Evolutionary conservation across 2,329 filamentous ascomycete species (phyloP), one percentile per base, ranked within the genome.

Genomic region (Phialophora tarda): DNA sequence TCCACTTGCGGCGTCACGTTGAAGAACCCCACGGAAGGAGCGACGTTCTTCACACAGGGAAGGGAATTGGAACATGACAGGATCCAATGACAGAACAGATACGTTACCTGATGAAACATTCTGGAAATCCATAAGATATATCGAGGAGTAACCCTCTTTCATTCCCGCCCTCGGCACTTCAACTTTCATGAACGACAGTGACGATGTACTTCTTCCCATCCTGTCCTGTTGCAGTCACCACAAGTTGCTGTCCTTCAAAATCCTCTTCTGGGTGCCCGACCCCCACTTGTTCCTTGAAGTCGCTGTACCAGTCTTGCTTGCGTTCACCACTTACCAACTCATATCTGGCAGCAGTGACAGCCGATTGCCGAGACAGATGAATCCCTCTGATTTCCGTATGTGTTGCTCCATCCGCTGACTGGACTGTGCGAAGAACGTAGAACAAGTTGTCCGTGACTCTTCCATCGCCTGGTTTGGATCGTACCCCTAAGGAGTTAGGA

Each of bases 261-360:
- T 66, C 64, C 32, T 66, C 64, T 21, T 51, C 51, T 21, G 14
- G 38, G 12, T 44, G 26, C 4, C 34, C 59, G 17, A 56, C 8
- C 4, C 53, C 41, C n/a, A 53, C 61, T 34, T 63, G 55, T 47
- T 66, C 64, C 21, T 56, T 55, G 60, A 59, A 66, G 8, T 66
- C 55, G 7, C 26, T 50, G 30, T 66, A 66, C 64, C 64, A 63
- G 34, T 66, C 64, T 26, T 56, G 30, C 41, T 57, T 60, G n/a
- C 34, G 64, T 5, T 66, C 64, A 53, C 64, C 64, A 56, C 64
- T 66, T 32, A 66, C 47, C 48, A 66, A 44, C 34, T 66, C 64
- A 56, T 66, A 30, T 47, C 60, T 62, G 17, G 64, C 64, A 23
- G 64, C 64, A 23, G 64, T 34, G 41, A 66, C 60, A 30, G 64